Conservation (phyloP, 139 green algal genomes). For the Penium margaritaceum region DNA sequence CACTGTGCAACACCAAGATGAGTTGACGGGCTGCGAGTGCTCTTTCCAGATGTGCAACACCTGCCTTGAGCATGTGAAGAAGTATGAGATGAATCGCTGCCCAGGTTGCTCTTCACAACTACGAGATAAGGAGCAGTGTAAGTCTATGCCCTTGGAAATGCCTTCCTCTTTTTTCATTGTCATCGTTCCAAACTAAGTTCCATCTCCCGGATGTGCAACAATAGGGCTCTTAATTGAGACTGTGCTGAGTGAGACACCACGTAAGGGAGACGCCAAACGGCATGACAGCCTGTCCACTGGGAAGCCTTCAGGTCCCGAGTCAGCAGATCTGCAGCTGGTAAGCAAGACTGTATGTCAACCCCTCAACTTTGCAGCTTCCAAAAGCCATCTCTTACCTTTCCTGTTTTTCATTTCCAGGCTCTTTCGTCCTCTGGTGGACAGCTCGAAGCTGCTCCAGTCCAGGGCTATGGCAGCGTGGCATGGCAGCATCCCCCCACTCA, state of each 20-base stretch:
- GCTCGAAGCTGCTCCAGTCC: constrained; percentile 9
- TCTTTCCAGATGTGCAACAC: constrained; percentile 13
- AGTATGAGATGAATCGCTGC: constrained; percentile 19
- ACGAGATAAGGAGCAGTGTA: constrained; percentile 14
- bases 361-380: not conserved
- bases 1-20: not conserved
- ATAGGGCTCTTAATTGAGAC: not conserved
- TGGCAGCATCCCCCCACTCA: constrained; percentile 26
- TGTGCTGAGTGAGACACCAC: not conserved
- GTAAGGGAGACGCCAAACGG: no score
- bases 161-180: not conserved
- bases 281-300: not conserved
- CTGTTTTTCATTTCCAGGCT: no score
- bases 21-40: constrained; percentile 16
- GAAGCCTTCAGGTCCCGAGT: not conserved
- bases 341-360: not conserved
- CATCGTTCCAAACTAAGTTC: not conserved
- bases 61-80: constrained; percentile 21
- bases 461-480: constrained; percentile 32
- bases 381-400: no score
- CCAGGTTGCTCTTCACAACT: constrained; percentile 6
- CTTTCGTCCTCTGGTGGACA: no score
- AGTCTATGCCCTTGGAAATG: not conserved
- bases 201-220: no score
- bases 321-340: not conserved